Evolutionary conservation across 176 grass and related monocot genomes (phyloP), one percentile per base, ranked within the genome.

Genomic region (Carex parvula): DNA sequence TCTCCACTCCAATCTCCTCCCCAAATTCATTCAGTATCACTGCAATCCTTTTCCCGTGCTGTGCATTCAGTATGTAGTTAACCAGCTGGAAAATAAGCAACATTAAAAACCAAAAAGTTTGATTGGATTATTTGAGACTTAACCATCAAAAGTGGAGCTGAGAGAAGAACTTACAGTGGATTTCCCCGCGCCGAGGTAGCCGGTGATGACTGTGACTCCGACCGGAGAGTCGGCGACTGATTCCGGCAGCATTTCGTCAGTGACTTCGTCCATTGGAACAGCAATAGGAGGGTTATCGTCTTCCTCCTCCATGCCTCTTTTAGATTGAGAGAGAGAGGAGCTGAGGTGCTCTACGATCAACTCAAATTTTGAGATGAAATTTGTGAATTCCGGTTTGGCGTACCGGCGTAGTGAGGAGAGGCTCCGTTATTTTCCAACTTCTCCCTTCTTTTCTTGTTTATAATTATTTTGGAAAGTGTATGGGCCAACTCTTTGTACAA

Each of bases 21-120:
- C 95, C 95, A 15, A 98, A 98, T 83, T 95, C 95, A 12, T 98
- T 98, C 79, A 98, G 46, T 90, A 98, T 95, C 55, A 98, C 91
- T 0, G 93, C 92, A 62, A 98, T 93, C 84, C 81, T 93, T 83
- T 98, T 98, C 56, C 95, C 91, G 82, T 98, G 92, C 85, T 90
- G 88, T 1, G 77, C 91, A 83, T 92, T 93, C 86, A 98, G 82
- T 83, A 98, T 86, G 83, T 92, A 92, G 80, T 95, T 98, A 52
- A 95, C 92, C 33, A 98, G 76, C 95, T 98, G 86, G 64, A 97
- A 91, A 9, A 79, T 39, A 64, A 75, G 29, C 42, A 33, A 39
- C 48, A 58, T 39, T 64, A 48, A 78, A 62, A 24, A 42, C 18
- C 52, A 22, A 52, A 33, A 73, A 39, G 17, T 32, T 8, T 29